These are phyloP conservation scores for Thalassiosira tumida DNA, from an alignment of 352 stramenopile species.

Conservation along the genomic window DNA sequence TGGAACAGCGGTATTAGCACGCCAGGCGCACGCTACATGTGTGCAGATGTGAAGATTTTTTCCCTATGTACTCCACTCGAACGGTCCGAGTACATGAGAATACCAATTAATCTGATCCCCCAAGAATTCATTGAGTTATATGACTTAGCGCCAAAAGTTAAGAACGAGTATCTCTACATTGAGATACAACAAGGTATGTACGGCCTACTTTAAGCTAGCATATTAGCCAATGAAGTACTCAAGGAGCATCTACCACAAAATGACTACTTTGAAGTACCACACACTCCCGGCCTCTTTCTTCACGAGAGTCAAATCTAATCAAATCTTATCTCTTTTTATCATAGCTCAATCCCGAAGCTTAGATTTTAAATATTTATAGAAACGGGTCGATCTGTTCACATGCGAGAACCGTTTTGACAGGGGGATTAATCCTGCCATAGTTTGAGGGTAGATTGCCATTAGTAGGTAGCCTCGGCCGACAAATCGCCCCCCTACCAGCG, in stretches of 20 bases:
- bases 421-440: no score
- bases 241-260: neutral
- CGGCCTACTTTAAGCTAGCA: constrained; percentile 64
- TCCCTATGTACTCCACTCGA: constrained; percentile 67
- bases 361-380: no score
- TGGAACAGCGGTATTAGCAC: constrained; percentile 69
- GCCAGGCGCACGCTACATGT: constrained; percentile 38
- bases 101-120: constrained; percentile 56
- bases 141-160: constrained; percentile 42
- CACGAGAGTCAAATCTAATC: no score
- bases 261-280: neutral
- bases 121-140: constrained; percentile 66
- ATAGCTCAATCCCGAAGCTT: no score
- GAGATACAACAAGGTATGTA: constrained; percentile 59
- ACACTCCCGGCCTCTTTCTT: neutral
- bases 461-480: no score
- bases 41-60: constrained; percentile 71
- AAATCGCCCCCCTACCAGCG: no score
- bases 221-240: neutral
- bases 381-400: no score
- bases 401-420: no score
- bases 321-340: no score
- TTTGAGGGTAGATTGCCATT: no score
- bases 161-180: constrained; percentile 45
- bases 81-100: constrained; percentile 76